Percentiles rank a stretch among this genome's conserved stretches.
Evolutionary conservation across 1,284 basidiomycete species (phyloP).

Genomic region (Ustilago vetiveriae): DNA sequence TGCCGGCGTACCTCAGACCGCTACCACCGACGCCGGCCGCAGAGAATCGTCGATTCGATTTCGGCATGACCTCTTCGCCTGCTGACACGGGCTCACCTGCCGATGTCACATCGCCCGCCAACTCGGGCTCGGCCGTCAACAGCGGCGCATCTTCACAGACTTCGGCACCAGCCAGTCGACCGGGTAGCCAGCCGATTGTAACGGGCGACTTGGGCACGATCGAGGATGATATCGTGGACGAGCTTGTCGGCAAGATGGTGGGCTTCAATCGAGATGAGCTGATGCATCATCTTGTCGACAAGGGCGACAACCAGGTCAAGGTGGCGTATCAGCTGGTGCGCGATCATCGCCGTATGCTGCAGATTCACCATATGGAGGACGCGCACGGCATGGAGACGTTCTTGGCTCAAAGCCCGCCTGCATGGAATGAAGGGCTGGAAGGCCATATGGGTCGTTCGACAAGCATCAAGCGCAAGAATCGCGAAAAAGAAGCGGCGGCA

Average conservation of each 20-base stretch:
- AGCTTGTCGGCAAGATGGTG: constrained; percentile 78
- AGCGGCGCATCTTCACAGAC: constrained; percentile 33
- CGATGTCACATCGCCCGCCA: constrained; percentile 21
- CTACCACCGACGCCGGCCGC: constrained; percentile 78
- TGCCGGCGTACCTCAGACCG: constrained; percentile 71
- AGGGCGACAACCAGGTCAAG: constrained; percentile 93
- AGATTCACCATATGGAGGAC: constrained; percentile 70
- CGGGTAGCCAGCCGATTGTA: constrained; percentile 31
- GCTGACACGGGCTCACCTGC: constrained; percentile 34
- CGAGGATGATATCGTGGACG: constrained; percentile 87
- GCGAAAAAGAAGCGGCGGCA: constrained; percentile 17
- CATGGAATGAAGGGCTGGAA: constrained; percentile 70
- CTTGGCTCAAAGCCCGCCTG: constrained; percentile 70
- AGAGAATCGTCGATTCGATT: constrained; percentile 71
- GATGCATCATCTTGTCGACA: constrained; percentile 81
- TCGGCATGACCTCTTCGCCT: constrained; percentile 45
- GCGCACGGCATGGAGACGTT: constrained; percentile 69
- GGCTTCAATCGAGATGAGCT: constrained; percentile 84
- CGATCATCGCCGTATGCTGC: constrained; percentile 86
- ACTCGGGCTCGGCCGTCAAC: constrained; percentile 18
- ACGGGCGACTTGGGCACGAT: constrained; percentile 77
- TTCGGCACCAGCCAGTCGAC: constrained; percentile 17
- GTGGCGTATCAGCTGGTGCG: constrained; percentile 93
- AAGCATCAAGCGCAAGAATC: constrained; percentile 46
- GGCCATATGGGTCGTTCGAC: constrained; percentile 51